Base-by-base conservation (phyloP, 2,329 filamentous ascomycete genomes). In the Cytospora schulzeri region DNA sequence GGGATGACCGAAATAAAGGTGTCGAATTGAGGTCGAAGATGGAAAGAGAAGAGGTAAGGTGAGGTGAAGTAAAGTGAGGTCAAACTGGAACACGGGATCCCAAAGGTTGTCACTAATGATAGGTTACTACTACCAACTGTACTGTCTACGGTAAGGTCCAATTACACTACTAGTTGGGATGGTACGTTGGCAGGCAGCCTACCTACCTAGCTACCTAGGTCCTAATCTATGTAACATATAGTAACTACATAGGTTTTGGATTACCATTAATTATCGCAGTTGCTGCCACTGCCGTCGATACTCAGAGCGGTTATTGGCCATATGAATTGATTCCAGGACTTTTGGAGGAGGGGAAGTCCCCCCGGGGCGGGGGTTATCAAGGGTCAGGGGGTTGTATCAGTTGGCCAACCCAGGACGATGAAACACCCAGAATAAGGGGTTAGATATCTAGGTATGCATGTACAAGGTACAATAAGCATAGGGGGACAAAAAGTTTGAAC, bases 401-500 rank as follows among this genome's bases (percentile, higher is more conserved):
- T 56, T 50, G 52, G 52, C 60, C 60, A 62, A 56, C 35, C 60
- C 60, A 50, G 60, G 60, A 56, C 60, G 60, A 62, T 62, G 60
- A 62, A 62, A 62, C 60, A 62, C 60, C 28, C 60, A 56, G 52
- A 45, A 62, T 62, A 62, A 56, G 60, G 60, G 51, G 60, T 51
- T 50, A 56, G 52, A 50, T 52, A 29, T 35, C 45, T 14, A 4
- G 24, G 26, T 41, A 48, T 24, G 31, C 38, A 41, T 31, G 41
- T 48, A n/a, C n/a, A 6, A 51, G 48, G 48, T 51, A 28, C 48
- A 17, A 51, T 17, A 9, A 8, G n/a, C 12, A 33, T 33, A n/a
- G n/a, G n/a, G n/a, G n/a, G n/a, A n/a, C n/a, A n/a, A n/a, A n/a
- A n/a, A n/a, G n/a, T n/a, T n/a, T n/a, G n/a, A n/a, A n/a, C n/a